These are phyloP conservation scores for Elaeis guineensis DNA, from an alignment of 176 grass and related monocot genomes.

Conservation along the genomic window DNA sequence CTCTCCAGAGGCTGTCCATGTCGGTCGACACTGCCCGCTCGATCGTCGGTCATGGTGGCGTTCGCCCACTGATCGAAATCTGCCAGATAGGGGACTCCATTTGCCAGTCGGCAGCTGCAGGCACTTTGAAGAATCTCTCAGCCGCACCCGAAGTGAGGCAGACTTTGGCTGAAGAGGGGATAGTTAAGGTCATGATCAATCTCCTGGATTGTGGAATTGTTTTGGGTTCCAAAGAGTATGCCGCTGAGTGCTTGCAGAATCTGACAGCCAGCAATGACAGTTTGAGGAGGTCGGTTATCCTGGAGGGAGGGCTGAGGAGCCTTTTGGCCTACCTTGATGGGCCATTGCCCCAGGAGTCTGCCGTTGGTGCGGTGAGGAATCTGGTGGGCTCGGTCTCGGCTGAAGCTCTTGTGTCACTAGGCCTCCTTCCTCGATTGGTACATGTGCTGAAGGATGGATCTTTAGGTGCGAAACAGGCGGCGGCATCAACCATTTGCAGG, in stretches of 20 bases:
- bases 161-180: conserved; percentile 68
- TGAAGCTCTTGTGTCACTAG: conserved; percentile 62
- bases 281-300: conserved; percentile 56
- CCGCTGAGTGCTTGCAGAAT: conserved; percentile 82
- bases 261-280: conserved; percentile 65
- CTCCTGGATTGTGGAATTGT: conserved; percentile 59
- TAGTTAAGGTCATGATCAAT: conserved; percentile 78
- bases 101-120: conserved; percentile 56
- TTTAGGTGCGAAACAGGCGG: conserved; percentile 65
- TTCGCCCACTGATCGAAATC: conserved; percentile 73
- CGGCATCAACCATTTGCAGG: conserved; percentile 53
- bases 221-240: conserved; percentile 85
- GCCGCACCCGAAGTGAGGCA: conserved; percentile 71
- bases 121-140: conserved; percentile 78
- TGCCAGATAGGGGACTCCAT: conserved; percentile 83
- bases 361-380: conserved; percentile 71
- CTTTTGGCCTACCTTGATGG: conserved; percentile 74
- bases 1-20: conserved; percentile 76
- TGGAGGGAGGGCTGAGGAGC: conserved; percentile 75
- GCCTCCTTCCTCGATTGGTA: conserved; percentile 63
- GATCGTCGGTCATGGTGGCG: conserved; percentile 65
- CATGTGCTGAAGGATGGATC: conserved; percentile 80
- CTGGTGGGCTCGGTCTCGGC: conserved; percentile 45
- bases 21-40: conserved; percentile 57
- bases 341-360: conserved; percentile 61